phyloP scores from a whole-genome alignment of 2,329 filamentous ascomycete genomes.

The Beauveria australis region DNA sequence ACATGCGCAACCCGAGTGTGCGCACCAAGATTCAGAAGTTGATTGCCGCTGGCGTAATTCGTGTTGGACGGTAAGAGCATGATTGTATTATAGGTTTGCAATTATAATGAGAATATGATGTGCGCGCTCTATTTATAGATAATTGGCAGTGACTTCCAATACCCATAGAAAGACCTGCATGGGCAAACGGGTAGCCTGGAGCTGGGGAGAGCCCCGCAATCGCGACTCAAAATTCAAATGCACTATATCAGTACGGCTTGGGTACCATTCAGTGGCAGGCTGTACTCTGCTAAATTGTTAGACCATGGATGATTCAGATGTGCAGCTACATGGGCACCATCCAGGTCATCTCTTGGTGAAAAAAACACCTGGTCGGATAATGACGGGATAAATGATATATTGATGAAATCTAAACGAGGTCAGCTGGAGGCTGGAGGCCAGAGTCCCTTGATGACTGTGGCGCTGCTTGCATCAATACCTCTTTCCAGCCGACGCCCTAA shows the following conservation, averaged over 20 bases:
- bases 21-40: slow-evolving; percentile 89
- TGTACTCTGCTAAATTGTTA: no score
- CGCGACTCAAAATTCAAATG: neutral
- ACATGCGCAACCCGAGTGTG: slow-evolving; percentile 89
- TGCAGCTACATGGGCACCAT: no score
- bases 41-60: slow-evolving; percentile 85
- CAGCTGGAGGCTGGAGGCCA: no score
- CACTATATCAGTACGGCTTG: neutral
- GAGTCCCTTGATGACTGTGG: neutral
- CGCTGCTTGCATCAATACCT: neutral
- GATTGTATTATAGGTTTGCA: slow-evolving; percentile 11
- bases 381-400: no score
- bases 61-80: slow-evolving; percentile 44
- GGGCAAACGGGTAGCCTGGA: no score
- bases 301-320: no score
- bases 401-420: no score
- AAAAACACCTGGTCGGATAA: no score
- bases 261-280: no score
- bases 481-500: neutral
- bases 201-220: neutral
- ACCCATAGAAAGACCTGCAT: neutral
- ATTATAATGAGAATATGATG: slow-evolving; percentile 11
- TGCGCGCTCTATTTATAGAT: neutral
- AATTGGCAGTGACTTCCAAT: neutral
- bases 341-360: no score